These are phyloP conservation scores for Periconia sp. DNA, from an alignment of 2,329 filamentous ascomycete genomes.

Conservation along the genomic window DNA sequence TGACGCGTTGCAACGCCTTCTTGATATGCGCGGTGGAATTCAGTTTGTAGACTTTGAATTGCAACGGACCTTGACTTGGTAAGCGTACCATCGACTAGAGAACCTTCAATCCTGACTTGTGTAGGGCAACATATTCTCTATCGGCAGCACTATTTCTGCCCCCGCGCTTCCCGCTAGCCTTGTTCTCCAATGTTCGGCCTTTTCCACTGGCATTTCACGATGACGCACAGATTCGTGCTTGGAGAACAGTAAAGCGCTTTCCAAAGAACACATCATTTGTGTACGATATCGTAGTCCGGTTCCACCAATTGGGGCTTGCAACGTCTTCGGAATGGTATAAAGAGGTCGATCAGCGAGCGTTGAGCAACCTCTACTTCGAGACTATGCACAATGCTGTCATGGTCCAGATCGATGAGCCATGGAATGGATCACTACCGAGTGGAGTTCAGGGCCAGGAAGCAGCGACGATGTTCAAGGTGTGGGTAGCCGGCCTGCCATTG, in stretches of 20 bases:
- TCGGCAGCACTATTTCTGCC: constrained; percentile 10
- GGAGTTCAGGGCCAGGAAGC: constrained; percentile 14
- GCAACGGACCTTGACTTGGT: constrained; percentile 24
- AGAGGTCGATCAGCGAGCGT: constrained; percentile 14
- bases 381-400: constrained; percentile 12
- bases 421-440: constrained; percentile 12
- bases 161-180: constrained; percentile 16
- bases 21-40: constrained; percentile 21
- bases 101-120: neutral
- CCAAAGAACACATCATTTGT: constrained; percentile 27
- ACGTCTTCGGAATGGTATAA: constrained; percentile 20
- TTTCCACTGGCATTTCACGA: constrained; percentile 26
- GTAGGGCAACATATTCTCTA: constrained; percentile 17
- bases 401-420: constrained; percentile 20
- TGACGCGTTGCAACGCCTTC: constrained; percentile 20
- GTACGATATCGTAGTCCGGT: constrained; percentile 21
- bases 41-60: constrained; percentile 23
- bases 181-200: constrained; percentile 5
- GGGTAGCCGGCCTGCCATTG: constrained; percentile 19
- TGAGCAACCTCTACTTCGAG: constrained; percentile 30
- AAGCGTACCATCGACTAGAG: neutral
- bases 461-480: constrained; percentile 21
- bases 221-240: constrained; percentile 26
- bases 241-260: constrained; percentile 28
- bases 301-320: constrained; percentile 25